phyloP scores from a whole-genome alignment of 164 flowering plant species.

The Tetracentron sinense region DNA sequence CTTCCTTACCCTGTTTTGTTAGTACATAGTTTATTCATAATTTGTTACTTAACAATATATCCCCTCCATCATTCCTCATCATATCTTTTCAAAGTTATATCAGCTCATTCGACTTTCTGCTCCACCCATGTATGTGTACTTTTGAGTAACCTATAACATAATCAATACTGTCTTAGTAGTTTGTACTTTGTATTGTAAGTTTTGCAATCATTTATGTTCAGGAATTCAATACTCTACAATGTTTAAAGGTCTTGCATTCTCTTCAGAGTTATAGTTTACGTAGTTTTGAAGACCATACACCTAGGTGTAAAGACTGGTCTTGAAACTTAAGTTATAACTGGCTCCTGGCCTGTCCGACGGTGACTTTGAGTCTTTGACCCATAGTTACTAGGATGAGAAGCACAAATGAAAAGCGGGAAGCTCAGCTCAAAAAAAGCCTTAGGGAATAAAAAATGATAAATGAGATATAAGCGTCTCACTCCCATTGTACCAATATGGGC shows the following conservation, averaged over 20 bases:
- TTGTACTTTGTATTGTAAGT: neutral
- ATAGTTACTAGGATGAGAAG: no score
- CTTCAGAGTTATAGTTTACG: neutral
- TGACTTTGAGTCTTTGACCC: no score
- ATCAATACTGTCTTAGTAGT: no score
- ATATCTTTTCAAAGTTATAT: neutral
- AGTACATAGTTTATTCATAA: no score
- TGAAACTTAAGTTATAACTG: neutral
- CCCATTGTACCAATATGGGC: no score
- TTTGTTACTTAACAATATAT: no score
- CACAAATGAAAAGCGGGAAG: no score
- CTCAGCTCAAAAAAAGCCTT: no score
- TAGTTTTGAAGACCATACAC: neutral
- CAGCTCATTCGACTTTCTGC: neutral
- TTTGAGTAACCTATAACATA: neutral
- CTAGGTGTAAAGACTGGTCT: neutral
- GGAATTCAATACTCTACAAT: no score
- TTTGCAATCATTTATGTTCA: neutral
- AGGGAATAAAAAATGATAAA: no score
- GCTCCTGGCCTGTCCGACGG: neutral
- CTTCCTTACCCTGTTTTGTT: no score
- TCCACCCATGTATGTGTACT: neutral
- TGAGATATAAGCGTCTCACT: no score
- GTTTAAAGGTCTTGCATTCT: neutral
- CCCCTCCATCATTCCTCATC: neutral